Percentiles rank a stretch among this genome's conserved stretches.
phyloP scores from a whole-genome alignment of 257 asterid genomes.

The Solanum ahanhuiri region DNA sequence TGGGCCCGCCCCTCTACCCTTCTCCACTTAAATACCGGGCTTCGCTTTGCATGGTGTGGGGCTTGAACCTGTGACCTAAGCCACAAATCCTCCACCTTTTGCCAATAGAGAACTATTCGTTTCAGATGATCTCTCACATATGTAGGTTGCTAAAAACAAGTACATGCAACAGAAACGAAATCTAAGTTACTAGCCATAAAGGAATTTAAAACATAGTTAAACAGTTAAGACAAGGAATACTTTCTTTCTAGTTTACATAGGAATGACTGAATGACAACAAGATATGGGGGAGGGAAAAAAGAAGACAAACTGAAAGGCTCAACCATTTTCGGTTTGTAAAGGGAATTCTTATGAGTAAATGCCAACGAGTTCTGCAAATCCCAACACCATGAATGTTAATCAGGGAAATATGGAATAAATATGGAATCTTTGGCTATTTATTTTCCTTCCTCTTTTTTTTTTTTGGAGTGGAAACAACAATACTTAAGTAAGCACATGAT shows the following conservation, averaged over 20 bases:
- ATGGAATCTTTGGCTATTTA: background rate
- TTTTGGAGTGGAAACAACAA: background rate
- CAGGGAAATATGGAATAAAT: background rate
- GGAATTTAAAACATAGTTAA: background rate
- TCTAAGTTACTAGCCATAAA: background rate
- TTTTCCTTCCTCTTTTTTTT: background rate
- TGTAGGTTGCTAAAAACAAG: background rate
- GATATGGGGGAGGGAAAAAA: background rate
- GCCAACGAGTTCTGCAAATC: background rate
- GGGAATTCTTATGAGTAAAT: background rate
- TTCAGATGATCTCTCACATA: background rate
- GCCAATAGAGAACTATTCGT: background rate
- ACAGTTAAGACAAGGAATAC: background rate
- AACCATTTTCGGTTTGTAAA: background rate
- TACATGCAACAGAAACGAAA: background rate
- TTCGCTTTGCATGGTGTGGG: too few relatives aligned
- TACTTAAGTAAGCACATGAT: background rate
- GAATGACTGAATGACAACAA: background rate
- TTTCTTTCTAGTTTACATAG: background rate
- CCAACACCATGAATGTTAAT: background rate
- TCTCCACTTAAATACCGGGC: too few relatives aligned
- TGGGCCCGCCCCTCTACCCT: too few relatives aligned
- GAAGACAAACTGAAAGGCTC: background rate
- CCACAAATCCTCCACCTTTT: too few relatives aligned
- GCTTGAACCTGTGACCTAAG: too few relatives aligned